Evolutionary conservation across 805 yeast genomes (phyloP).

Genomic region (Wickerhamomyces ciferrii): DNA sequence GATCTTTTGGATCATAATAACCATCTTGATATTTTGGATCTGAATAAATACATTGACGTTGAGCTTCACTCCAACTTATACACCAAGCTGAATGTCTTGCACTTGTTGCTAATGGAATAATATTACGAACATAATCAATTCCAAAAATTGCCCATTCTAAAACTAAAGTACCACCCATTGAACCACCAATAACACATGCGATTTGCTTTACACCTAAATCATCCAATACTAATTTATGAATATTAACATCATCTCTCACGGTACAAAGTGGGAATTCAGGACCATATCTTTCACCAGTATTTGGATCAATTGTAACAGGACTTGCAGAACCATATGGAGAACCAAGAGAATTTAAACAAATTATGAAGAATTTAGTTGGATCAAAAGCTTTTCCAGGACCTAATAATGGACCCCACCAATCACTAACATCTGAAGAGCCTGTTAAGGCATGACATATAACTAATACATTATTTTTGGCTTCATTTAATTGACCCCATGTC

Average conservation of each 20-base stretch:
- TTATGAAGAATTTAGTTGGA: conserved; percentile 77
- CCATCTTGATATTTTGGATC: conserved; percentile 95
- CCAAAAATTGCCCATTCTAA: conserved; percentile 82
- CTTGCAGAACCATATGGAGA: conserved; percentile 96
- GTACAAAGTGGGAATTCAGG: conserved; percentile 95
- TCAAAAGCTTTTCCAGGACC: conserved; percentile 88
- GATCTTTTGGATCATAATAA: conserved; percentile 70
- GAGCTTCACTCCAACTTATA: conserved; percentile 98
- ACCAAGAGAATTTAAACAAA: conserved; percentile 90
- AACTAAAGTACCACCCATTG: conserved; percentile 98
- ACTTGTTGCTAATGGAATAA: conserved; percentile 87
- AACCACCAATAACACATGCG: conserved; percentile 91
- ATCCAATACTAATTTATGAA: conserved; percentile 75
- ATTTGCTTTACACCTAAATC: conserved; percentile 71
- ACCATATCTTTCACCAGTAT: conserved; percentile 74
- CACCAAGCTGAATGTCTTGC: conserved; percentile 98
- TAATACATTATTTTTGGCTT: conserved; percentile 65
- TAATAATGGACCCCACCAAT: conserved; percentile 98
- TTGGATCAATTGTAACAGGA: conserved; percentile 79
- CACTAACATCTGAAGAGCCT: conserved; percentile 91
- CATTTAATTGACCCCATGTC: conserved; percentile 88
- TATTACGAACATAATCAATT: conserved; percentile 56
- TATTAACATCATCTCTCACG: conserved; percentile 83
- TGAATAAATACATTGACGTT: conserved; percentile 90
- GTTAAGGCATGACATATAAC: conserved; percentile 95